Conservation (phyloP, 2,329 filamentous ascomycete species). For the Kalaharituber pfeilii region DNA sequence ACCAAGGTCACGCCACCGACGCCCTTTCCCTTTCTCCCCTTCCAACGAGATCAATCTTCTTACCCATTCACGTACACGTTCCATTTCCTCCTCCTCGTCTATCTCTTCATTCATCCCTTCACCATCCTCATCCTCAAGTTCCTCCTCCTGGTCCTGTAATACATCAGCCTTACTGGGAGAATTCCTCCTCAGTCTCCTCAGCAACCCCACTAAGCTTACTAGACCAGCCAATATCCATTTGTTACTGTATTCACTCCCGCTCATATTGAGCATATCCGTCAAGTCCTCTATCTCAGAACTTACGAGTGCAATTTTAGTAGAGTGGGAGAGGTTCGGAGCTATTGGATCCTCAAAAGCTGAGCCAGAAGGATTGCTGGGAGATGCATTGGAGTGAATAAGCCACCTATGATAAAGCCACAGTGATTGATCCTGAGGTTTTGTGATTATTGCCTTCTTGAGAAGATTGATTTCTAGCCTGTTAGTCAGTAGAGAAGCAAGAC, state of each 20-base stretch:
- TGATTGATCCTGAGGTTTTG: slow-evolving; percentile 85
- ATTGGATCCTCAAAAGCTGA: slow-evolving; percentile 24
- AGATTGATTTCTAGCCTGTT: slow-evolving; percentile 47
- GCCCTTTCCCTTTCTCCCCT: background rate
- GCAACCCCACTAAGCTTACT: slow-evolving; percentile 50
- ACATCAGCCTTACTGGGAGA: slow-evolving; percentile 25
- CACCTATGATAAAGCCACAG: slow-evolving; percentile 93
- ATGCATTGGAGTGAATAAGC: slow-evolving; percentile 24
- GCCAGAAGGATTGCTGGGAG: background rate
- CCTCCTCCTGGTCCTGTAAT: slow-evolving; percentile 3
- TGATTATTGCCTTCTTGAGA: slow-evolving; percentile 63
- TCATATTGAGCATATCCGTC: slow-evolving; percentile 31
- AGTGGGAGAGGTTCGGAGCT: background rate
- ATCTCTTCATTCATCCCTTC: slow-evolving; percentile 7
- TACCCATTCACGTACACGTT: slow-evolving; percentile 37
- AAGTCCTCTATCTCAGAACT: slow-evolving; percentile 7
- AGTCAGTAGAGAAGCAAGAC: background rate
- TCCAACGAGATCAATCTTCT: slow-evolving; percentile 39
- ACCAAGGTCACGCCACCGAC: background rate
- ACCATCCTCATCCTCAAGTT: slow-evolving; percentile 28
- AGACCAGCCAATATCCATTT: slow-evolving; percentile 86
- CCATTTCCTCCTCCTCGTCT: slow-evolving; percentile 33
- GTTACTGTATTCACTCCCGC: slow-evolving; percentile 49
- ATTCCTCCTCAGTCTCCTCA: slow-evolving; percentile 38
- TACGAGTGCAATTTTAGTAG: background rate